Conservation (phyloP, 352 stramenopile genomes). For the Pilasporangium apinafurcum region DNA sequence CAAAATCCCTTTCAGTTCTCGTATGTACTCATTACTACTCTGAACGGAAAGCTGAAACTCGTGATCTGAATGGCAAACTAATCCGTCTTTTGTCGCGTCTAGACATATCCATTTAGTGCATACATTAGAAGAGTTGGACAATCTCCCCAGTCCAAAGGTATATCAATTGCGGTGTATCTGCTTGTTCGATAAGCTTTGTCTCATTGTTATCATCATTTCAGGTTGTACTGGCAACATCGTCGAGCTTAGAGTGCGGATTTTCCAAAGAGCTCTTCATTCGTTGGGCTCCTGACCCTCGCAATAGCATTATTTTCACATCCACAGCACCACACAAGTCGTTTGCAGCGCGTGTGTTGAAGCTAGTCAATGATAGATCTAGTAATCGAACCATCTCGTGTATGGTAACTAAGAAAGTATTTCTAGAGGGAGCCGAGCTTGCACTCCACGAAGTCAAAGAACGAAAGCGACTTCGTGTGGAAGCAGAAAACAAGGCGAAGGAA, state of each 20-base stretch:
- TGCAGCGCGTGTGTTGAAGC: constrained; percentile 54
- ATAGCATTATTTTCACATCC: constrained; percentile 82
- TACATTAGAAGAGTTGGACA: constrained; percentile 82
- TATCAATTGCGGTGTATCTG: not conserved
- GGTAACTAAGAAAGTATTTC: constrained; percentile 63
- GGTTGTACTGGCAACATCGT: constrained; percentile 79
- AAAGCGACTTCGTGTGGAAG: constrained; percentile 73
- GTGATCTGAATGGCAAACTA: too few species aligned
- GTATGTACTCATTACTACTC: too few species aligned
- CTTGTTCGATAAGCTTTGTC: not conserved
- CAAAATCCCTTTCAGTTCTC: constrained; percentile 89
- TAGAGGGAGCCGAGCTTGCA: constrained; percentile 83
- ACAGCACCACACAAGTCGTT: constrained; percentile 59
- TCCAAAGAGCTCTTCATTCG: constrained; percentile 82
- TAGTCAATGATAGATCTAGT: constrained; percentile 38
- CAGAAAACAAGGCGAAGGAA: constrained; percentile 85
- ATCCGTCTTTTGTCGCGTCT: too few species aligned
- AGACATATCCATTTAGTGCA: constrained; percentile 87
- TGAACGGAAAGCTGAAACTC: too few species aligned
- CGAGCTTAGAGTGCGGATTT: constrained; percentile 76
- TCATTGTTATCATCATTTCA: constrained; percentile 2
- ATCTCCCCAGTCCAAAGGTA: constrained; percentile 76
- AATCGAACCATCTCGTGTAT: constrained; percentile 52
- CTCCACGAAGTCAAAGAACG: constrained; percentile 84
- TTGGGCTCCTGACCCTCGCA: constrained; percentile 66